These are phyloP conservation scores for Pseudogymnoascus sp. DNA, from an alignment of 2,329 filamentous ascomycete species.

Conservation along the genomic window DNA sequence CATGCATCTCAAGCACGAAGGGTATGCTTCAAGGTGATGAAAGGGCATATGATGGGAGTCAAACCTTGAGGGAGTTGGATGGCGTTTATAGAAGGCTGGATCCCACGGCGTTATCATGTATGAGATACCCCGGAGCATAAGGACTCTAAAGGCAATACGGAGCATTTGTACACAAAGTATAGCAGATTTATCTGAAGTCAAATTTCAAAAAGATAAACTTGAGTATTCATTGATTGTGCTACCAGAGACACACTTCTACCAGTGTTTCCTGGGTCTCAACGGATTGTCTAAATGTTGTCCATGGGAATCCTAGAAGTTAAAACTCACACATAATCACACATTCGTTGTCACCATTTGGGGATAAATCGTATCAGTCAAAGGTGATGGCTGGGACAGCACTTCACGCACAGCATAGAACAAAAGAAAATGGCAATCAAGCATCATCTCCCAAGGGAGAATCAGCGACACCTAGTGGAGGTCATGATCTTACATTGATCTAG, in stretches of 20 bases:
- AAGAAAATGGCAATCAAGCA: constrained; percentile 80
- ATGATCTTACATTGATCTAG: constrained; percentile 52
- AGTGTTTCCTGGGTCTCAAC: background rate
- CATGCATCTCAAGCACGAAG: constrained; percentile 25
- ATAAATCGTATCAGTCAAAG: background rate
- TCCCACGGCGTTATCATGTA: background rate
- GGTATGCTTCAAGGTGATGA: constrained; percentile 23
- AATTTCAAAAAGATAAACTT: background rate
- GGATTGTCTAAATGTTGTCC: background rate
- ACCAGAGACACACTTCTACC: background rate
- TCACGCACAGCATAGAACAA: constrained; percentile 8
- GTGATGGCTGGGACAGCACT: background rate
- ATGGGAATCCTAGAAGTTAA: background rate
- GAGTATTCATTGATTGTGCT: background rate
- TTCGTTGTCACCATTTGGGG: background rate
- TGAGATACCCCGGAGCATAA: constrained; percentile 4
- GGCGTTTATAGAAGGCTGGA: background rate
- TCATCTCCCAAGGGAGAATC: constrained; percentile 66
- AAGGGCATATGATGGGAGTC: constrained; percentile 12
- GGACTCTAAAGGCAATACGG: background rate
- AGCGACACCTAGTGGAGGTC: constrained; percentile 76
- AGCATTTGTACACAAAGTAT: background rate
- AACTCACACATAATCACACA: background rate
- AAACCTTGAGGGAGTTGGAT: background rate
- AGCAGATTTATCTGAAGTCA: background rate